Base-by-base conservation (phyloP, 2,329 filamentous ascomycete genomes). In the Sclerotiophoma versabilis region DNA sequence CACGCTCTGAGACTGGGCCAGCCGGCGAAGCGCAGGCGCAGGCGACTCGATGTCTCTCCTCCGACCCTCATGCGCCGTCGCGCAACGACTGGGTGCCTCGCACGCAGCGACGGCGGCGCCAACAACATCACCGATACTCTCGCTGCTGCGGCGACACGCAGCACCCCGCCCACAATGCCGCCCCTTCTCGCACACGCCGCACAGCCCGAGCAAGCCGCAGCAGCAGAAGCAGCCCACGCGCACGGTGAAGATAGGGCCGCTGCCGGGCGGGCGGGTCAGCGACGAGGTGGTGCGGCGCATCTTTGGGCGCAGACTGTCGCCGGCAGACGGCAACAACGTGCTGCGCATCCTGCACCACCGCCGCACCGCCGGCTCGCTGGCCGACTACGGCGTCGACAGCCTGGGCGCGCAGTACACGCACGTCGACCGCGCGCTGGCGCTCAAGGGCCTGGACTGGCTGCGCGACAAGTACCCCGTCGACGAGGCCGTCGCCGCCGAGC, bases 321-420 rank as follows among this genome's bases (percentile, higher is more conserved):
- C 59, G 0, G 50, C 53, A 2, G 63, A 71, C 8, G 75, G 72
- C 54, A 77, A 76, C 54, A 60, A 68, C 42, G 63, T 76, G 25
- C 63, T 77, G 12, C 71, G 71, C 10, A 74, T 75, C 46, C 60
- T 77, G 11, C 75, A 77, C 42, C 70, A 73, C 54, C 73, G 75
- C 7, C 68, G 75, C 29, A 73, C 72, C 12, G 73, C 69, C 8
- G 75, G 75, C 25, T 74, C 72, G 7, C 64, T 77, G 7, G 72
- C 69, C 57, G 75, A 77, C 54, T 72, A 75, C 36, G 75, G 75
- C 48, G 69, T 77, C 7, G 69, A 70, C 53, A 68, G 70, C 36
- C 60, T 73, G 12, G 71, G 70, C 23, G 57, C 54, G 10, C 63
- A 68, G 39, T 71, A 66, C 39, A 57, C 60, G 9, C 61, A 69